Evolutionary conservation across 2,329 filamentous ascomycete species (phyloP), one percentile per base, ranked within the genome.

Genomic region (Botryosphaeria agaves): DNA sequence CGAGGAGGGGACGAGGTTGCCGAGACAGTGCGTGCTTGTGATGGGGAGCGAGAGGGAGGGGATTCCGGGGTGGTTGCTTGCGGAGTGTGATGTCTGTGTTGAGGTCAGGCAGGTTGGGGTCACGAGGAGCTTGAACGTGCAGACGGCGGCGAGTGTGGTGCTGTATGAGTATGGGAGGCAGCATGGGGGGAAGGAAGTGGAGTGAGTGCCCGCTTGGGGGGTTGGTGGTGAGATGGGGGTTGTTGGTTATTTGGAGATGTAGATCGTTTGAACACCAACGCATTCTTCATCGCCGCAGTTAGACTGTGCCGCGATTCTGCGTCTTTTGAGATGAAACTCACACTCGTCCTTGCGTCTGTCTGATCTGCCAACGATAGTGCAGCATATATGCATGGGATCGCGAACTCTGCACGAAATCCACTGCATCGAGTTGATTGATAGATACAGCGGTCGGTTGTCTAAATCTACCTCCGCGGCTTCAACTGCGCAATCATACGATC

Each of bases 401-500:
- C n/a, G n/a, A n/a, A n/a, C n/a, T n/a, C n/a, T n/a, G n/a, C n/a
- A n/a, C n/a, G n/a, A n/a, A n/a, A n/a, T n/a, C n/a, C n/a, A n/a
- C n/a, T n/a, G n/a, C n/a, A n/a, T n/a, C n/a, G n/a, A n/a, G n/a
- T n/a, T n/a, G n/a, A n/a, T n/a, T n/a, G n/a, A n/a, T n/a, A n/a
- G n/a, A n/a, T n/a, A n/a, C n/a, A n/a, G n/a, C n/a, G n/a, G n/a
- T n/a, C n/a, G n/a, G n/a, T n/a, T n/a, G n/a, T n/a, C n/a, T n/a
- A n/a, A n/a, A n/a, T n/a, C n/a, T n/a, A n/a, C 31, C 26, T 33
- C 20, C 24, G 18, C 7, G 26, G 26, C 11, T 18, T 36, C 16
- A 54, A 33, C 32, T 69, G 65, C 14, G 61, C 67, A 38, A 78
- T 66, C 41, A 94, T 59, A 43, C 79, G 68, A 56, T 94, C 84